Conservation (phyloP, 352 stramenopile species). For the Blastocystis sp. region DNA sequence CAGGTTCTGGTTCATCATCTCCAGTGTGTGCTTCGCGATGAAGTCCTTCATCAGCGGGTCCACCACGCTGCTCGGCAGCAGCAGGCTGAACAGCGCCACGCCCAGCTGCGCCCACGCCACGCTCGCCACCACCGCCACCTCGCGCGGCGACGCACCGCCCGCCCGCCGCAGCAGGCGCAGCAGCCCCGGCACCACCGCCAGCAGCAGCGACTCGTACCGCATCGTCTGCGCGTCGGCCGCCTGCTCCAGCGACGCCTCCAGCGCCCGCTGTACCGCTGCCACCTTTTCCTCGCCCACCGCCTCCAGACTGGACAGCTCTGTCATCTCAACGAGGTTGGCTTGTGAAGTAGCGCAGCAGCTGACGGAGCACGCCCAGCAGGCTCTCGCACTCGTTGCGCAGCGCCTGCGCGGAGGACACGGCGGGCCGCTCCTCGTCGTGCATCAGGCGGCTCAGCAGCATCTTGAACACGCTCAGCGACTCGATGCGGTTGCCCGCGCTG, state of each 20-base stretch:
- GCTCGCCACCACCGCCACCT: slow-evolving; percentile 72
- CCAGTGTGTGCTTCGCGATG: slow-evolving; percentile 72
- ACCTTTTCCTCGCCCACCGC: not conserved
- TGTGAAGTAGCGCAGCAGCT: not conserved
- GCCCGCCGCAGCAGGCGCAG: slow-evolving; percentile 10
- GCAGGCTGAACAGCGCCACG: slow-evolving; percentile 85
- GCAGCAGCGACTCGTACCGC: slow-evolving; percentile 44
- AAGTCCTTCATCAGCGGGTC: slow-evolving; percentile 87
- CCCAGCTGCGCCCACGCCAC: slow-evolving; percentile 85
- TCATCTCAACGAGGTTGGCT: not conserved
- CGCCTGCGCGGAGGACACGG: not conserved
- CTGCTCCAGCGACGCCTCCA: not conserved
- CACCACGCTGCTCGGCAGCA: slow-evolving; percentile 87
- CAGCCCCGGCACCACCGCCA: slow-evolving; percentile 4
- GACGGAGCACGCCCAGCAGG: not conserved
- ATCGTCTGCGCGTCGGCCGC: not conserved
- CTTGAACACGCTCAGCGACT: slow-evolving; percentile 19
- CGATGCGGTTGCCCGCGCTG: slow-evolving; percentile 20
- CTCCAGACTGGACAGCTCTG: not conserved
- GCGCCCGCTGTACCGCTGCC: not conserved
- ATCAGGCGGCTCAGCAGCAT: not conserved
- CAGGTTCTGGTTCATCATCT: slow-evolving; percentile 26
- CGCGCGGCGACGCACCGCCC: not conserved
- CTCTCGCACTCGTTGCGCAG: slow-evolving; percentile 8
- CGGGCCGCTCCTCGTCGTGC: not conserved